Evolutionary conservation across 1,284 basidiomycete species (phyloP).

Genomic region (Trametes polyzona): DNA sequence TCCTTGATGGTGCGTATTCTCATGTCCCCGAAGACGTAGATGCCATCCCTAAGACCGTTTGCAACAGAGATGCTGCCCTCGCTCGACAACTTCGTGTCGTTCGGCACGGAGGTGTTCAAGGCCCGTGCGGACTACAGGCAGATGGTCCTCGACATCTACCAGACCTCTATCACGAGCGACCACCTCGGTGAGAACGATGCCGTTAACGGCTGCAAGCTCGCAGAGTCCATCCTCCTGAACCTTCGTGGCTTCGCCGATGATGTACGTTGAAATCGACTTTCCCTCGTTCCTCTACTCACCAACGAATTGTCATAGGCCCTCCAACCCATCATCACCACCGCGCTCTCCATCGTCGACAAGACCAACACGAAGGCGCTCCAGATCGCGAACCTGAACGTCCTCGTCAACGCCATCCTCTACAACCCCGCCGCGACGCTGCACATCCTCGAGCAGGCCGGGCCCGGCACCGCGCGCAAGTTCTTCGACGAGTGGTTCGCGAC

Average conservation of each 20-base stretch:
- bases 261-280: constrained; percentile 43
- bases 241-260: constrained; percentile 79
- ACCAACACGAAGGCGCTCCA: constrained; percentile 67
- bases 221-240: constrained; percentile 82
- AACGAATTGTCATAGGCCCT: constrained; percentile 42
- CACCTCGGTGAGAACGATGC: constrained; percentile 84
- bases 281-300: background rate
- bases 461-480: constrained; percentile 67
- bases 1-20: constrained; percentile 70
- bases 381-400: constrained; percentile 81
- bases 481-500: constrained; percentile 82
- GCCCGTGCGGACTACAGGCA: constrained; percentile 75
- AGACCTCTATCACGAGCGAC: constrained; percentile 71
- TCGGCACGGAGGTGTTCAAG: constrained; percentile 79
- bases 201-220: constrained; percentile 85
- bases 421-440: constrained; percentile 79
- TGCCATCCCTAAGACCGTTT: constrained; percentile 4
- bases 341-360: constrained; percentile 61
- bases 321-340: constrained; percentile 61
- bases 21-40: background rate
- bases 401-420: constrained; percentile 86
- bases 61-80: constrained; percentile 84
- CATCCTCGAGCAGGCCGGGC: constrained; percentile 67
- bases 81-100: constrained; percentile 90
- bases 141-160: constrained; percentile 87